Base-by-base conservation (phyloP, 495 filamentous ascomycete genomes). In the Elasticomyces elasticus region DNA sequence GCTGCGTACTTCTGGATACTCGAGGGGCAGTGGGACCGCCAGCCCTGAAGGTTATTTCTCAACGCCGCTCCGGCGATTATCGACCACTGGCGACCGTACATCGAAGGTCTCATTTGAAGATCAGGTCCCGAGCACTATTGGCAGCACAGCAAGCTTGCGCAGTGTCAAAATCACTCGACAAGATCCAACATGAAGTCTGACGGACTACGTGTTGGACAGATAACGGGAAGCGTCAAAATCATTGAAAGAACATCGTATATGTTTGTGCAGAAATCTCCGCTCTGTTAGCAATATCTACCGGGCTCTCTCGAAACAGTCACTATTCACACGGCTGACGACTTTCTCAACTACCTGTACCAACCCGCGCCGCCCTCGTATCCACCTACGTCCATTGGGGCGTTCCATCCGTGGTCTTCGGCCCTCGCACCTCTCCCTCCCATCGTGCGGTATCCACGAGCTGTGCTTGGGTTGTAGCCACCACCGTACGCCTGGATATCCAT, bases 11-110 rank as follows among this genome's bases (percentile, higher is more conserved):
- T 35, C 47, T 24, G 41, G 49, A 7, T 30, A 22, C 3, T 7
- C 45, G 45, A 37, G 49, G 20, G 27, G 54, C n/a, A 50, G 52
- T 51, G 56, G 52, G 25, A 53, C 42, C 19, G 52, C 20, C 22
- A 60, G 56, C 27, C 55, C 55, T 6, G 57, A 56, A 47, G 38
- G 53, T 1, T 56, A 56, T 31, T 60, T 60, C 30, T 49, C 20
- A 49, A 30, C 37, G 44, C 44, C 53, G 5, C 20, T 50, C 10
- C 17, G 13, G 9, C 13, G 9, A 5, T 28, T n/a, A 1, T n/a
- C 37, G 23, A 40, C 2, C 10, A 26, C 19, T 23, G 13, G 15
- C 23, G 40, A 53, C 19, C 20, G 40, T 5, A 40, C 12, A 5
- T 27, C 22, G 37, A 45, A 23, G 51, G 26, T 44, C 2, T 51